Evolutionary conservation across 1,139 yeast species (phyloP), one percentile per base, ranked within the genome.

Genomic region (Diutina catenulata): DNA sequence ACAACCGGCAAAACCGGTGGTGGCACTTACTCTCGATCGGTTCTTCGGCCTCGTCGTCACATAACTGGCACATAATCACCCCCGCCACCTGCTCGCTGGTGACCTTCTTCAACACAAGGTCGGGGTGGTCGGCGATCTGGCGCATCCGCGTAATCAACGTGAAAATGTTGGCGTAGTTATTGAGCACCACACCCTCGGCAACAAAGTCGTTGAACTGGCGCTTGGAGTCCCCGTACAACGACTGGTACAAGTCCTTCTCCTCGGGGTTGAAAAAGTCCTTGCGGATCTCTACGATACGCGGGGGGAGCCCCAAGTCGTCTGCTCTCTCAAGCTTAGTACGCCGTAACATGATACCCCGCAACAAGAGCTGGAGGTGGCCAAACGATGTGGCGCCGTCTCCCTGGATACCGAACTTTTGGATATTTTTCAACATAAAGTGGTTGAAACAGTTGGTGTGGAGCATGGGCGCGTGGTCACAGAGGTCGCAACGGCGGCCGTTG

Each of bases 11-110:
- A 53, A 91, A 91, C 41, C 74, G 73, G 51, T 91, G 99, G 48
- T 83, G 95, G 53, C 98, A 91, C 53, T 80, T 82, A 2, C 95
- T 82, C 54, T 83, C 88, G 37, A 93, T 86, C 0, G 98, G 95
- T 45, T 91, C 98, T 56, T 91, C 97, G 0, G 98, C 95, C 56
- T 87, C 96, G 52, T 93, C 98, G 48, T 88, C 97, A 59, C 99
- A 93, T 21, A 91, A 57, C 47, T 84, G 93, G 54, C 98, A 91
- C 36, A 93, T 80, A 21, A 87, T 70, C 1, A 80, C 79, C 11
- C 86, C 87, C 15, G 65, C 67, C 4, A 62, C 50, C 10, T 62
- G 56, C 39, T 67, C 66, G 31, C 64, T 56, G 11, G 74, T 74
- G 11, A 70, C 68, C 40, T 87, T 68, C 48, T 88, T 78, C 52